Evolutionary conservation across 768 basidiomycete genomes (phyloP), one percentile per base, ranked within the genome.

Genomic region (Pisolithus tinctorius): DNA sequence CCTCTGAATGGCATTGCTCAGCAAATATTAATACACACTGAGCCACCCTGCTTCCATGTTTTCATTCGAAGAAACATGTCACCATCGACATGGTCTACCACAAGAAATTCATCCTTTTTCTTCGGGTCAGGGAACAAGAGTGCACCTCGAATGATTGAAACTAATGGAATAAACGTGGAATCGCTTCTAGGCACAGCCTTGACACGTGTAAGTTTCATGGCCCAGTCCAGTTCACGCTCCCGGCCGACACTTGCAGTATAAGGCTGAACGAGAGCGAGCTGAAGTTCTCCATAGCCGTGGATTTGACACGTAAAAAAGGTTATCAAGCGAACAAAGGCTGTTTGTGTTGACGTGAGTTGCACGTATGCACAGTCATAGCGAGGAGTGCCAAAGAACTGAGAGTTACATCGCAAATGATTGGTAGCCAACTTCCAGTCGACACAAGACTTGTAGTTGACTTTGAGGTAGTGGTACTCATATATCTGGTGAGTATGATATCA

Each of bases 71-170:
- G 26, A 36, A 64, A 66, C 61, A 65, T 64, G 48, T 71, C 67
- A 16, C 48, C 45, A 54, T 71, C 69, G 4, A 64, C 27, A 17
- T 57, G 34, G 48, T 71, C 68, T 30, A 63, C 48, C 9, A 71
- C 55, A 10, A 69, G 44, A 34, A 29, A 66, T 30, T 68, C 63
- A 0, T 55, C 59, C 31, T 31, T 14, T 3, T 26, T 45, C 9
- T 51, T 47, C 11, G 43, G 50, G 37, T 63, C 66, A 20, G 55
- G 49, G 11, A 53, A 29, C n/a, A 62, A 48, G 2, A 20, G 20
- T 20, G 61, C 69, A 4, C 69, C 63, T 17, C 60, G 55, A 37
- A 67, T 55, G 11, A 71, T 70, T 6, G 65, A 69, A 13, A 42
- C 29, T 3, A 60, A 53, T 4, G 58, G 58, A 25, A 71, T 59